Evolutionary conservation across 495 filamentous ascomycete genomes (phyloP).

Genomic region (Glonium stellatum): DNA sequence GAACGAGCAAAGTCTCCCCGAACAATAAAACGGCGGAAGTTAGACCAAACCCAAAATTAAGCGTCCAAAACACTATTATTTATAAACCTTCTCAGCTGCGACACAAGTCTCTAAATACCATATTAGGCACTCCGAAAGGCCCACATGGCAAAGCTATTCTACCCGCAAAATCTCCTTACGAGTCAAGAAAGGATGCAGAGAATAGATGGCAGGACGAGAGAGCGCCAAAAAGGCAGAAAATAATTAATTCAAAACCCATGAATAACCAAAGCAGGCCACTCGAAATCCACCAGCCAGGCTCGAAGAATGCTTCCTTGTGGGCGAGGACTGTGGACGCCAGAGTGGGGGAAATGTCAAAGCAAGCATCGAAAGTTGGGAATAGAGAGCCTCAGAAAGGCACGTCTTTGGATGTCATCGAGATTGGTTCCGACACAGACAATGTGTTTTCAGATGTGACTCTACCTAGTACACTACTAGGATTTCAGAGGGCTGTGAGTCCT

Average conservation of each 20-base stretch:
- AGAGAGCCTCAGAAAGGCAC: not conserved
- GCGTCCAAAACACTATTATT: not conserved
- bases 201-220: constrained; percentile 31
- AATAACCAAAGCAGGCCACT: not conserved
- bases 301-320: constrained; percentile 16
- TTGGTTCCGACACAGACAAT: constrained; percentile 26
- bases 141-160: constrained; percentile 40
- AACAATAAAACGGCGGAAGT: not conserved
- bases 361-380: constrained; percentile 1
- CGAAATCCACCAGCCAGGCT: not conserved
- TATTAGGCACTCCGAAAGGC: constrained; percentile 51
- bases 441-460: constrained; percentile 23
- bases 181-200: constrained; percentile 36
- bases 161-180: constrained; percentile 44
- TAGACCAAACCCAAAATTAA: not conserved
- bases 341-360: not conserved
- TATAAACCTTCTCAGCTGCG: constrained; percentile 30
- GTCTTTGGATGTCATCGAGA: constrained; percentile 20
- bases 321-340: constrained; percentile 23
- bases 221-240: constrained; percentile 46
- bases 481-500: constrained; percentile 1
- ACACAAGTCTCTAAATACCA: constrained; percentile 50
- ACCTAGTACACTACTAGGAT: constrained; percentile 18
- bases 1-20: constrained; percentile 45
- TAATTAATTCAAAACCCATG: constrained; percentile 1